Evolutionary conservation across 2,329 filamentous ascomycete species (phyloP).

Genomic region (Ophiobolus disseminans): DNA sequence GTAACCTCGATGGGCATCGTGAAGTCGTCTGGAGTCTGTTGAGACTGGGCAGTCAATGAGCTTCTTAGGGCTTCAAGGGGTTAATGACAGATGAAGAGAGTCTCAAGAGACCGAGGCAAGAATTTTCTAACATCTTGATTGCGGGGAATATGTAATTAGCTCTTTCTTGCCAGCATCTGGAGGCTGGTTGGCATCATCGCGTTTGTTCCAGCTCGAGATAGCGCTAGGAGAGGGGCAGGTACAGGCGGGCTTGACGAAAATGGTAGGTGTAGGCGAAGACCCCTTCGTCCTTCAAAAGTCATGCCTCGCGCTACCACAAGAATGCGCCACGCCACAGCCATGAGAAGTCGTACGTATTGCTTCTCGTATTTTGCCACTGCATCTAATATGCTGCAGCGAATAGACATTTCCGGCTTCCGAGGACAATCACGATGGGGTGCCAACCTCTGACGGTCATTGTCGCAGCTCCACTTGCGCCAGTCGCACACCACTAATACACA

Average conservation of each 20-base stretch:
- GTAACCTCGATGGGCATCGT: conserved; percentile 61
- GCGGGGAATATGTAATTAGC: conserved; percentile 11
- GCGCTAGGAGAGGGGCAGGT: conserved; percentile 4
- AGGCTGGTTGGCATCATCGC: conserved; percentile 6
- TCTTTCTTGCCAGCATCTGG: conserved; percentile 1
- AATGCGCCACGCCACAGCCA: no score
- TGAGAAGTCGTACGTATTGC: no score
- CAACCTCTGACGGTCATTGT: no score
- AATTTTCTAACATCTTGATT: conserved; percentile 20
- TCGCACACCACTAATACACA: no score
- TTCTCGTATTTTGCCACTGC: no score
- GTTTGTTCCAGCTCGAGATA: not conserved
- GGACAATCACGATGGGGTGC: no score
- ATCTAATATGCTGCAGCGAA: no score
- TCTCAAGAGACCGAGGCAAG: not conserved
- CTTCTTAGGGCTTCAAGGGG: not conserved
- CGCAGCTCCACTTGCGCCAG: no score
- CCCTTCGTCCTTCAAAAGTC: no score
- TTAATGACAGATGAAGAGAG: conserved; percentile 5
- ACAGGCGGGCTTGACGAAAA: conserved; percentile 5
- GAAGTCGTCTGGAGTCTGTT: conserved; percentile 7
- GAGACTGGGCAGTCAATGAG: not conserved
- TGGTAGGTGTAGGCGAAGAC: conserved; percentile 1
- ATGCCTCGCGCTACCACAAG: no score
- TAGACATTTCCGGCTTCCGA: no score